phyloP scores from a whole-genome alignment of 345 rosid species.

The Eucalyptus rudis region DNA sequence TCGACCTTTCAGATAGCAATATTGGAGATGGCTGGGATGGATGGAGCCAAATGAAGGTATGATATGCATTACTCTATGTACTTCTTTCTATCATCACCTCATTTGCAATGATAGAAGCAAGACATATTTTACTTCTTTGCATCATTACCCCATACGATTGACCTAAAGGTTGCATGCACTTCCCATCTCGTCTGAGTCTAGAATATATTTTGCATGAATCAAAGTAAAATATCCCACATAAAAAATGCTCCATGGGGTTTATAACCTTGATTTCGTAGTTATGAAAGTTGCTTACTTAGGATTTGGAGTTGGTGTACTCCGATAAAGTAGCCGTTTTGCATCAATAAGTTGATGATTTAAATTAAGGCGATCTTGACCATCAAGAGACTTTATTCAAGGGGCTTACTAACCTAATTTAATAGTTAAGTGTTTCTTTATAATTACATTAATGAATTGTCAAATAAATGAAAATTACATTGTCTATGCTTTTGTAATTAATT shows the following conservation, averaged over 20 bases:
- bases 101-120: accelerated
- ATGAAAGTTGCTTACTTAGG: not conserved
- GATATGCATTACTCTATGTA: no score
- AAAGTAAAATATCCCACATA: not conserved
- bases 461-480: not conserved
- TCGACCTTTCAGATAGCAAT: no score
- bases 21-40: not conserved
- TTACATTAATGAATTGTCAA: not conserved
- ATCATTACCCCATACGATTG: not conserved
- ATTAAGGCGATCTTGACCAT: not conserved
- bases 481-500: accelerated
- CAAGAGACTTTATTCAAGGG: no score
- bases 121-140: not conserved
- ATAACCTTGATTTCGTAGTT: no score
- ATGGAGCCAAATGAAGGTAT: not conserved
- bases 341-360: not conserved
- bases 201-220: not conserved
- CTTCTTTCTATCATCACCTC: not conserved
- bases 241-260: not conserved
- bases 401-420: no score
- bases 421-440: no score
- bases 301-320: not conserved
- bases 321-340: not conserved
- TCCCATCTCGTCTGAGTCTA: no score
- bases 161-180: not conserved